Conservation (phyloP, 345 rosid genomes). For the Populus deltoides region DNA sequence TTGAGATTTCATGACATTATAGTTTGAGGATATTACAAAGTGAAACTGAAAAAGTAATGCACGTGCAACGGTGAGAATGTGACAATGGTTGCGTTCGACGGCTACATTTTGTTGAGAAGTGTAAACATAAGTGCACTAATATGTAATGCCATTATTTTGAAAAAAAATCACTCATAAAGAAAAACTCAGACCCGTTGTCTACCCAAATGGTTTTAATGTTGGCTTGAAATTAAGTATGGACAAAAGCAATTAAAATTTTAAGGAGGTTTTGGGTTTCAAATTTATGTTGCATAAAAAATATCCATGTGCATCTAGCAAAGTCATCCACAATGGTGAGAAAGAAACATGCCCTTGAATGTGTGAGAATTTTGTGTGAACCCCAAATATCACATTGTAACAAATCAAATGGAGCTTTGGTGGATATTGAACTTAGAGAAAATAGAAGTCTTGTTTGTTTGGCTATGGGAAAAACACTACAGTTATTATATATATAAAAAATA, state of each 20-base stretch:
- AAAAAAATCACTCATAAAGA: background rate
- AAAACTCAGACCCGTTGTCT: background rate
- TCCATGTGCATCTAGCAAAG: background rate
- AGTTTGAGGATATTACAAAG: background rate
- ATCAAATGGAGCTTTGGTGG: background rate
- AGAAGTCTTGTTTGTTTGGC: background rate
- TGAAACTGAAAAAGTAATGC: background rate
- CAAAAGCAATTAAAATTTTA: background rate
- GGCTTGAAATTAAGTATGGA: background rate
- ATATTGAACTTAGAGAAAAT: background rate
- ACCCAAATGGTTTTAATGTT: background rate
- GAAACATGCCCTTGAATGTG: background rate
- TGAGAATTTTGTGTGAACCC: background rate
- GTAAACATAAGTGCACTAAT: background rate
- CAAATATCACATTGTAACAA: background rate
- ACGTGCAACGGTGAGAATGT: background rate
- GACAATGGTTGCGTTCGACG: background rate
- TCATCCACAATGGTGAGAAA: background rate
- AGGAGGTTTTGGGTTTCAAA: background rate
- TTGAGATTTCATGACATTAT: too few species aligned
- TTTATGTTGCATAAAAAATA: background rate
- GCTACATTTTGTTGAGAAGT: background rate
- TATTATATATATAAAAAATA: background rate
- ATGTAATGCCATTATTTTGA: background rate
- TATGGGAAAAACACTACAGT: background rate